These are phyloP conservation scores for Phytophthora rubi DNA, from an alignment of 352 stramenopile genomes.

Conservation along the genomic window DNA sequence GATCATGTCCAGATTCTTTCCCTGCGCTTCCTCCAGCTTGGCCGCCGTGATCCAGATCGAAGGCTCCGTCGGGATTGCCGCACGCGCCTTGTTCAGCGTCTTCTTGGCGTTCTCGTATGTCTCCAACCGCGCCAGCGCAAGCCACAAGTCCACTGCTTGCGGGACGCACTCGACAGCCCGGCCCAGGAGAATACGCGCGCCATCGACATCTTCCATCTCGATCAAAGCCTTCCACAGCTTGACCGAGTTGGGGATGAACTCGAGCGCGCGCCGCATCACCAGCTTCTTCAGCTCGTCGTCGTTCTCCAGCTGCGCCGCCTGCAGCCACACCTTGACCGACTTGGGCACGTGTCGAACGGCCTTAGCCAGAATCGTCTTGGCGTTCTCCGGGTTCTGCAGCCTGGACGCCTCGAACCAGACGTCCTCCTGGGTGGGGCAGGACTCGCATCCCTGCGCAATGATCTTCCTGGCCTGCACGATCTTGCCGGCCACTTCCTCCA, in stretches of 20 bases:
- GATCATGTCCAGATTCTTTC: slow-evolving; percentile 84
- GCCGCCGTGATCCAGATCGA: slow-evolving; percentile 98
- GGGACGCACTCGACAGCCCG: slow-evolving; percentile 99
- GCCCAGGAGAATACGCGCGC: slow-evolving; percentile 94
- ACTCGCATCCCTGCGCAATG: slow-evolving; percentile 97
- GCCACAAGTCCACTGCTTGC: slow-evolving; percentile 97
- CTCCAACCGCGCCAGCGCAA: slow-evolving; percentile 97
- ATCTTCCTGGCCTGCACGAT: slow-evolving; percentile 96
- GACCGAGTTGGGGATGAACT: slow-evolving; percentile 97
- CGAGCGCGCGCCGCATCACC: slow-evolving; percentile 90
- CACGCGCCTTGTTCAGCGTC: slow-evolving; percentile 96
- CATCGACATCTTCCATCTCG: slow-evolving; percentile 97
- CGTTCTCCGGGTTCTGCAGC: slow-evolving; percentile 96
- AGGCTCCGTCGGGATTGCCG: slow-evolving; percentile 95
- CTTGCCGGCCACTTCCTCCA: slow-evolving; percentile 98
- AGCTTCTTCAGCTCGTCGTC: slow-evolving; percentile 90
- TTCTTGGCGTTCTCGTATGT: slow-evolving; percentile 98
- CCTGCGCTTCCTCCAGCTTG: slow-evolving; percentile 98
- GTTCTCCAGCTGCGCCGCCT: slow-evolving; percentile 95
- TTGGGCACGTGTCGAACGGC: slow-evolving; percentile 93
- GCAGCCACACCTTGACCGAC: slow-evolving; percentile 97
- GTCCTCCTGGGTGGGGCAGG: slow-evolving; percentile 96
- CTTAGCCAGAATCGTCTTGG: slow-evolving; percentile 96
- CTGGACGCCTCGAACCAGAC: slow-evolving; percentile 98
- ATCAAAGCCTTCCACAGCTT: slow-evolving; percentile 99